Percentiles rank a stretch among this genome's conserved stretches.
phyloP scores from a whole-genome alignment of 805 yeast genomes.

The Cephaloascus albidus region DNA sequence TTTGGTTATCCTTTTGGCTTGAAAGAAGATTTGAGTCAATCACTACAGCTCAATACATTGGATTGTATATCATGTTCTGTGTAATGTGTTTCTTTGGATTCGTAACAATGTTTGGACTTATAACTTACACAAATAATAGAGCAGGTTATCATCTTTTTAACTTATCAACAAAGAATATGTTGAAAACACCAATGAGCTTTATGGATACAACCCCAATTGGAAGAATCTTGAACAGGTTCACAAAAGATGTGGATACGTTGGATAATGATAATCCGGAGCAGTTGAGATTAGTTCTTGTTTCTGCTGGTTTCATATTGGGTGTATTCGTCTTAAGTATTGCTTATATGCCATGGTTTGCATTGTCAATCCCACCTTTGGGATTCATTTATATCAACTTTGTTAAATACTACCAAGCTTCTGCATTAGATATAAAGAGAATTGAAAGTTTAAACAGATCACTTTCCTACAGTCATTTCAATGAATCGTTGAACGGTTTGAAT shows the following conservation, averaged over 20 bases:
- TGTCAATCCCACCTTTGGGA: slow-evolving; percentile 31
- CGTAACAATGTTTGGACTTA: slow-evolving; percentile 28
- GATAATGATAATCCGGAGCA: slow-evolving; percentile 76
- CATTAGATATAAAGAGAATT: slow-evolving; percentile 31
- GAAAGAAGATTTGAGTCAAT: slow-evolving; percentile 37
- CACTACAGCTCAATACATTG: slow-evolving; percentile 56
- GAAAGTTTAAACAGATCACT: slow-evolving; percentile 31
- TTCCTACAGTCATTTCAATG: slow-evolving; percentile 34
- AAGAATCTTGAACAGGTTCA: slow-evolving; percentile 74
- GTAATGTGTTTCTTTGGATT: slow-evolving; percentile 37
- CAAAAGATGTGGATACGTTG: slow-evolving; percentile 78
- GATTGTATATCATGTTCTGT: slow-evolving; percentile 57
- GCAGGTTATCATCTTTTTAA: slow-evolving; percentile 56
- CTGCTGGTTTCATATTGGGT: slow-evolving; percentile 9
- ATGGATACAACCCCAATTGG: slow-evolving; percentile 87
- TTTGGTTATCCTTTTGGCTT: slow-evolving; percentile 72
- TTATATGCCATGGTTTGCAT: slow-evolving; percentile 36
- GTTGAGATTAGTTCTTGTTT: slow-evolving; percentile 29
- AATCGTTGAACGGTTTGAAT: slow-evolving; percentile 30
- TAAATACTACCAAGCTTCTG: slow-evolving; percentile 29
- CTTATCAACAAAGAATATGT: slow-evolving; percentile 45
- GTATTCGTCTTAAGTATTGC: slow-evolving; percentile 18
- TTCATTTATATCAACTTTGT: slow-evolving; percentile 21
- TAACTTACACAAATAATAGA: slow-evolving; percentile 40
- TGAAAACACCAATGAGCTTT: slow-evolving; percentile 76